phyloP scores from a whole-genome alignment of 371 early-diverging fungal species.

The Mitosporidium daphniae region DNA sequence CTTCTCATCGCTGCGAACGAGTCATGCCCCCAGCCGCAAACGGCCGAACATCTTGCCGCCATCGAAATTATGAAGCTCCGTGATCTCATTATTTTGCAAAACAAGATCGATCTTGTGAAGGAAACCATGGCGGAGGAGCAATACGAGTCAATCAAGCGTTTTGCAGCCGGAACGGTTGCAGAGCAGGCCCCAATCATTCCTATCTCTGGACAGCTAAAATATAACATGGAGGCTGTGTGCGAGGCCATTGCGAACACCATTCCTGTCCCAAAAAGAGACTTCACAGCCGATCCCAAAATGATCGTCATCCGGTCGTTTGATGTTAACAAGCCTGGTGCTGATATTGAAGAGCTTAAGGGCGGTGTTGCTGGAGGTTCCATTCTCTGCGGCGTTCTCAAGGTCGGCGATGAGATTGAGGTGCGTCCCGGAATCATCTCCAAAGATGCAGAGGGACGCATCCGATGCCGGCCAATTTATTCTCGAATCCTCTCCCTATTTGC shows the following conservation, averaged over 20 bases:
- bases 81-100: slow-evolving; percentile 93
- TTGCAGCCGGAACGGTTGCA: slow-evolving; percentile 55
- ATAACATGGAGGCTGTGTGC: slow-evolving; percentile 94
- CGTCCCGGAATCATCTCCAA: slow-evolving; percentile 89
- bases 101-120: slow-evolving; percentile 96
- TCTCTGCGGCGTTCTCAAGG: slow-evolving; percentile 59
- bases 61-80: slow-evolving; percentile 96
- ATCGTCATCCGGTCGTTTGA: slow-evolving; percentile 98
- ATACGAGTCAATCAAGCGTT: slow-evolving; percentile 62
- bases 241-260: slow-evolving; percentile 96
- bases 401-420: slow-evolving; percentile 92
- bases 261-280: slow-evolving; percentile 80
- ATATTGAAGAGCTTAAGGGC: slow-evolving; percentile 70
- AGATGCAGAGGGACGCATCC: slow-evolving; percentile 48
- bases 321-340: slow-evolving; percentile 96
- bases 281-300: slow-evolving; percentile 49
- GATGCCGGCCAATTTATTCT: slow-evolving; percentile 63
- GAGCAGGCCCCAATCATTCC: slow-evolving; percentile 90
- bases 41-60: slow-evolving; percentile 96
- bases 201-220: slow-evolving; percentile 89
- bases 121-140: slow-evolving; percentile 74
- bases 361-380: slow-evolving; percentile 99
- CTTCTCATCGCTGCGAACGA: slow-evolving; percentile 97
- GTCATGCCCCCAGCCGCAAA: slow-evolving; percentile 98
- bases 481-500: slow-evolving; percentile 64